These are phyloP conservation scores for Mollisia scopiformis DNA, from an alignment of 2,329 filamentous ascomycete species.

Conservation along the genomic window DNA sequence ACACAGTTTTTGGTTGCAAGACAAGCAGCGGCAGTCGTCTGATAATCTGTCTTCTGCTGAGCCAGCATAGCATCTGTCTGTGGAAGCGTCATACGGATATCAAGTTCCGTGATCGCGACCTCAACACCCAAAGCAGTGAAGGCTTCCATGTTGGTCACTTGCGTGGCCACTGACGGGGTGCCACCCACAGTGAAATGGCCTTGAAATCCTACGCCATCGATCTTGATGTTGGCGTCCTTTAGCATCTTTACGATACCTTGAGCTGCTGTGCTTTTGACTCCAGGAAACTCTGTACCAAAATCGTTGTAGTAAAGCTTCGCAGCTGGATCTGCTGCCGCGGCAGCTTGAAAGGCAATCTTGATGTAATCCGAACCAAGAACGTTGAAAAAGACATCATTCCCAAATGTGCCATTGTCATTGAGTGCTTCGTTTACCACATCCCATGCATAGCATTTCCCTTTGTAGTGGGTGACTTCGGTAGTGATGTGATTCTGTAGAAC, in stretches of 20 bases:
- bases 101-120: constrained; percentile 64
- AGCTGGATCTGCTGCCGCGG: constrained; percentile 54
- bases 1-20: constrained; percentile 28
- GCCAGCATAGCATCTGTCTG: constrained; percentile 42
- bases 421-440: constrained; percentile 69
- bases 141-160: constrained; percentile 48
- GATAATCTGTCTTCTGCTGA: constrained; percentile 52
- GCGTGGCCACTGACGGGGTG: constrained; percentile 45
- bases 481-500: constrained; percentile 63
- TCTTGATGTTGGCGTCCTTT: constrained; percentile 51
- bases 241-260: constrained; percentile 49
- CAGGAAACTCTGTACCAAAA: constrained; percentile 62
- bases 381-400: constrained; percentile 55
- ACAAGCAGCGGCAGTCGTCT: constrained; percentile 25
- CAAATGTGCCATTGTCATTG: constrained; percentile 57
- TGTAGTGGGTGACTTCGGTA: constrained; percentile 58
- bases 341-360: constrained; percentile 58
- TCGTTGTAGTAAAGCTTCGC: constrained; percentile 66
- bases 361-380: constrained; percentile 61
- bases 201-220: constrained; percentile 67
- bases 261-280: constrained; percentile 49
- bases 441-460: constrained; percentile 63
- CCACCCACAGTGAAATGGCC: constrained; percentile 59
- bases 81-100: constrained; percentile 56
- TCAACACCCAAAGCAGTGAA: constrained; percentile 54